Evolutionary conservation across 352 stramenopile species (phyloP).

Genomic region (Pythium sp.): DNA sequence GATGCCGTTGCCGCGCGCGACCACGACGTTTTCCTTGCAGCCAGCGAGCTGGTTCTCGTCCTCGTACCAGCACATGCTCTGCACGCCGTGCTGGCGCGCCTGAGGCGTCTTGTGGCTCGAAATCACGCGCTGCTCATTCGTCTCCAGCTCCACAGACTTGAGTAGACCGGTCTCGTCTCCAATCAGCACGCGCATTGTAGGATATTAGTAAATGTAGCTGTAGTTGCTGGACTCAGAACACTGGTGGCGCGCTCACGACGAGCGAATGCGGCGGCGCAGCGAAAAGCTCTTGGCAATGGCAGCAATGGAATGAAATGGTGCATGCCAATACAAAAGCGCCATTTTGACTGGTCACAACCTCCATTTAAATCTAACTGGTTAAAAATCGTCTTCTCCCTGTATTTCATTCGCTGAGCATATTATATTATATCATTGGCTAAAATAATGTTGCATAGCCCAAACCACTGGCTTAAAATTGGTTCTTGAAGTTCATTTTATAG

Average conservation of each 20-base stretch:
- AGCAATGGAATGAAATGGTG: neutral
- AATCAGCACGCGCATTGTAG: constrained; percentile 67
- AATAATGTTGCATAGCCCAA: neutral
- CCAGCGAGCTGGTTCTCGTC: constrained; percentile 37
- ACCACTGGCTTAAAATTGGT: constrained; percentile 8
- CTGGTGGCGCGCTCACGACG: neutral
- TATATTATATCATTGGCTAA: neutral
- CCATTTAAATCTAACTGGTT: neutral
- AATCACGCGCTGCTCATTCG: constrained; percentile 60
- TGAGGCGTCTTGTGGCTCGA: constrained; percentile 43
- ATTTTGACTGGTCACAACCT: constrained; percentile 20
- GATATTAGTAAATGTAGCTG: neutral
- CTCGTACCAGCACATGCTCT: constrained; percentile 60
- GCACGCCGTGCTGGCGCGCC: constrained; percentile 42
- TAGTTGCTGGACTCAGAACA: neutral
- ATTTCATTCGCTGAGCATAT: constrained; percentile 9
- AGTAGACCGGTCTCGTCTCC: constrained; percentile 81
- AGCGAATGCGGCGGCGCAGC: neutral
- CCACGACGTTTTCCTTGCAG: constrained; percentile 47
- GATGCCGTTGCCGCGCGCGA: constrained; percentile 54
- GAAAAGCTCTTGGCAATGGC: neutral
- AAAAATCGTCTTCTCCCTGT: neutral
- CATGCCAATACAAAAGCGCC: constrained; percentile 1
- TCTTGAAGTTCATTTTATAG: constrained; percentile 22
- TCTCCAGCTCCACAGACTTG: constrained; percentile 81